Evolutionary conservation across 2,329 filamentous ascomycete species (phyloP), one percentile per base, ranked within the genome.

Genomic region (Colletotrichum spaethianum): DNA sequence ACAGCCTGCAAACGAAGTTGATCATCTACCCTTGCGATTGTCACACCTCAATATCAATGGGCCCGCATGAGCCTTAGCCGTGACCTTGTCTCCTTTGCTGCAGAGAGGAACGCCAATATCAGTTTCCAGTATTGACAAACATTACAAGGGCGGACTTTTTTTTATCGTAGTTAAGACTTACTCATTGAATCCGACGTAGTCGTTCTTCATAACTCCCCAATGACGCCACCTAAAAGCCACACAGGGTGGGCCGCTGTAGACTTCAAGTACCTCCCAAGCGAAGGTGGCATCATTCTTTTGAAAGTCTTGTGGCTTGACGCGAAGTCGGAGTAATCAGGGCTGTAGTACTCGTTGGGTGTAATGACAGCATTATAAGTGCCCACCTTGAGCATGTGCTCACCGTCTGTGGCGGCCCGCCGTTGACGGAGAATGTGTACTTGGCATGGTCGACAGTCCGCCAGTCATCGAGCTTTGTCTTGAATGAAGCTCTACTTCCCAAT

Each of bases 201-300:
- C 91, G 73, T 87, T 88, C 82, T 88, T 89, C 88, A 93, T 92
- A 5, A 82, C 80, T 0, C 91, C 91, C 91, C 91, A 93, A 78
- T 93, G 91, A 6, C 91, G 83, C 91, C 91, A 93, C 75, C 88
- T 86, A 79, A 93, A 92, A 2, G 86, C 84, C 44, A 92, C 90
- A 16, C 83, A 83, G 2, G 91, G 91, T 31, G 90, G 90, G 0
- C 89, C 91, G 72, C 87, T 89, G 77, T 92, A 93, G 2, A 93
- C 90, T 78, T 93, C 91, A 20, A 92, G 78, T 1, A 93, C 90
- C 80, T 93, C 91, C 90, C 91, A 93, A 0, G 91, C 91, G 79
- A 93, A 93, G 0, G 87, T 90, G 91, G 91, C 91, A 93, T 93
- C 90, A 93, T 93, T 64, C 90, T 84, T 83, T 93, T 93, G 80